A percentile compares a stretch with the other conserved stretches of the same genome.
Evolutionary conservation across 768 basidiomycete species (phyloP).

Genomic region (Hygrocybe coccinea): DNA sequence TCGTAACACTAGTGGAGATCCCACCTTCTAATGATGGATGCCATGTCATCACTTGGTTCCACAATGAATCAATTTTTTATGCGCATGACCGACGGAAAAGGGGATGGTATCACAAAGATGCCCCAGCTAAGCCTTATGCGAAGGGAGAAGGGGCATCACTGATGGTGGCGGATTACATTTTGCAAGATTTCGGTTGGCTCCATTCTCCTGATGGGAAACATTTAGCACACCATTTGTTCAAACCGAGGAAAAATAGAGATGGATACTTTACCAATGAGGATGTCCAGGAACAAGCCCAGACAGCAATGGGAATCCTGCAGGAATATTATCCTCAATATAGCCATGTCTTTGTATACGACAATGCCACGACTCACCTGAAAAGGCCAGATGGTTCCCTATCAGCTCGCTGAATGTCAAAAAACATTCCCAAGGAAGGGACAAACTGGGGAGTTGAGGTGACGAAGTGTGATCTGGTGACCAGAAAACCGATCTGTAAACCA

Average conservation of each 20-base stretch:
- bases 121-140: constrained; percentile 18
- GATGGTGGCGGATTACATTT: constrained; percentile 36
- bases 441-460: constrained; percentile 6
- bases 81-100: constrained; percentile 27
- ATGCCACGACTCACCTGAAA: constrained; percentile 20
- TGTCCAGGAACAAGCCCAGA: not conserved
- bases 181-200: constrained; percentile 29
- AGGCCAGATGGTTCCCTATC: constrained; percentile 21
- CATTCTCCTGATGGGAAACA: constrained; percentile 19
- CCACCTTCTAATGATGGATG: too few relatives aligned
- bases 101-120: constrained; percentile 21
- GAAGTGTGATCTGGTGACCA: not conserved
- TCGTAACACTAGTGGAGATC: too few relatives aligned
- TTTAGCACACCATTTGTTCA: constrained; percentile 18
- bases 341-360: too few relatives aligned
- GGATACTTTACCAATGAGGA: too few relatives aligned
- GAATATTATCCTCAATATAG: constrained; percentile 12
- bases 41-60: too few relatives aligned
- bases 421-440: not conserved
- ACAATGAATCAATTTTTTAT: too few relatives aligned
- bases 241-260: constrained; percentile 8
- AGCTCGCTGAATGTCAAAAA: constrained; percentile 20
- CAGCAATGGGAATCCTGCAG: constrained; percentile 24
- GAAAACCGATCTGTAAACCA: constrained; percentile 9
- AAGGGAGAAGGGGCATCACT: constrained; percentile 33